Conservation (phyloP, 495 filamentous ascomycete genomes). For the Penicillium desertorum region DNA sequence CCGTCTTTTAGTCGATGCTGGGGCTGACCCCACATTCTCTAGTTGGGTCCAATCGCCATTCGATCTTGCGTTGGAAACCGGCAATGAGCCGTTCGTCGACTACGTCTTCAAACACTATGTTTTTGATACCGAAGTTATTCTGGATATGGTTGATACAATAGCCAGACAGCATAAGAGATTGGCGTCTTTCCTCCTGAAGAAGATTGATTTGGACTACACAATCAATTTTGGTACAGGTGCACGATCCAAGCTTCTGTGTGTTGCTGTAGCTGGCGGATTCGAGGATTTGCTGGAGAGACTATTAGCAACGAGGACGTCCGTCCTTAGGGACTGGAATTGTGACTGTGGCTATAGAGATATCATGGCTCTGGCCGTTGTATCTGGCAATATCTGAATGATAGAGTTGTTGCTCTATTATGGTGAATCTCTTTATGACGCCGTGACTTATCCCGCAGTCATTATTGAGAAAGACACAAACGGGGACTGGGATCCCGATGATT, state of each 20-base stretch:
- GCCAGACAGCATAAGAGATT: not conserved
- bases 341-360: not conserved
- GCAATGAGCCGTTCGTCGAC: not conserved
- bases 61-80: not conserved
- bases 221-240: too few species aligned
- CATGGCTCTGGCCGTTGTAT: not conserved
- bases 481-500: not conserved
- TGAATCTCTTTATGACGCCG: not conserved
- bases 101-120: not conserved
- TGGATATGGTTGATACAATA: not conserved
- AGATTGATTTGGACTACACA: not conserved
- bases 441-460: not conserved
- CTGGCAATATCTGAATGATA: not conserved
- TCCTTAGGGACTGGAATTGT: not conserved
- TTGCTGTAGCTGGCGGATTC: not conserved
- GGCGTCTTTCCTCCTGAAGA: not conserved
- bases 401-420: not conserved
- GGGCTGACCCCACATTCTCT: not conserved
- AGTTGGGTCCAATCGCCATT: not conserved
- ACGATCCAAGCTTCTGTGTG: not conserved
- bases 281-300: not conserved
- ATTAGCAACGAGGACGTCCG: not conserved
- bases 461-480: not conserved
- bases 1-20: not conserved
- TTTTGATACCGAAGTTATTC: not conserved